These are phyloP conservation scores for Diaporthe sp. DNA, from an alignment of 2,329 filamentous ascomycete genomes.

Conservation along the genomic window DNA sequence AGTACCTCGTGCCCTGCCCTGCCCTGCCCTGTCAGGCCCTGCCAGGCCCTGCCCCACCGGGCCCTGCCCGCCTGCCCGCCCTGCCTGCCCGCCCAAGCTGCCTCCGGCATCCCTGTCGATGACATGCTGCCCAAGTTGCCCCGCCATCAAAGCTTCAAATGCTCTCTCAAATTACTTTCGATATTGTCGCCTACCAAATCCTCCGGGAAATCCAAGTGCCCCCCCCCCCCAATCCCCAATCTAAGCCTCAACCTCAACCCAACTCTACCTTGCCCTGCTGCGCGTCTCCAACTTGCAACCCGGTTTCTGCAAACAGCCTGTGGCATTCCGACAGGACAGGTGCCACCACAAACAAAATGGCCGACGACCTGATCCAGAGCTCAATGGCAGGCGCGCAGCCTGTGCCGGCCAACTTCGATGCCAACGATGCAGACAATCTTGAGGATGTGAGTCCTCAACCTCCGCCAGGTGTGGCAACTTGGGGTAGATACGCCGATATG, in stretches of 20 bases:
- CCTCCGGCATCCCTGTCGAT: neutral
- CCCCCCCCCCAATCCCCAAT: too few relatives aligned
- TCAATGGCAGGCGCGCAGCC: constrained; percentile 45
- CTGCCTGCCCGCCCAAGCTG: too few relatives aligned
- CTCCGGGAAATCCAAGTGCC: too few relatives aligned
- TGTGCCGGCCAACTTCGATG: constrained; percentile 69
- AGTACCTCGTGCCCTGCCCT: neutral
- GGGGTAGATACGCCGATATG: constrained; percentile 7
- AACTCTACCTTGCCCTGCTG: neutral
- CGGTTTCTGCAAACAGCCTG: neutral
- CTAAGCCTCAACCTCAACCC: neutral
- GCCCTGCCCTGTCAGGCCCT: too few relatives aligned
- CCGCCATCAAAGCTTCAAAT: constrained; percentile 11
- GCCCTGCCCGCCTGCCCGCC: too few relatives aligned
- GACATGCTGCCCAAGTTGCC: constrained; percentile 2
- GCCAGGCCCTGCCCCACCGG: too few relatives aligned
- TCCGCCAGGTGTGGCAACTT: neutral
- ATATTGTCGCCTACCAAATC: neutral
- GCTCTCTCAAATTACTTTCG: neutral
- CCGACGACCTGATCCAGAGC: constrained; percentile 34
- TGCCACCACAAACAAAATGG: constrained; percentile 20
- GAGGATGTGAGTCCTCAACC: constrained; percentile 63
- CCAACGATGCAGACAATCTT: constrained; percentile 67
- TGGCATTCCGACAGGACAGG: neutral
- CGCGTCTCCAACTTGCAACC: neutral